Percentiles rank a stretch among this genome's conserved stretches.
Evolutionary conservation across 352 stramenopile genomes (phyloP).

Genomic region (Pythium oligandrum): DNA sequence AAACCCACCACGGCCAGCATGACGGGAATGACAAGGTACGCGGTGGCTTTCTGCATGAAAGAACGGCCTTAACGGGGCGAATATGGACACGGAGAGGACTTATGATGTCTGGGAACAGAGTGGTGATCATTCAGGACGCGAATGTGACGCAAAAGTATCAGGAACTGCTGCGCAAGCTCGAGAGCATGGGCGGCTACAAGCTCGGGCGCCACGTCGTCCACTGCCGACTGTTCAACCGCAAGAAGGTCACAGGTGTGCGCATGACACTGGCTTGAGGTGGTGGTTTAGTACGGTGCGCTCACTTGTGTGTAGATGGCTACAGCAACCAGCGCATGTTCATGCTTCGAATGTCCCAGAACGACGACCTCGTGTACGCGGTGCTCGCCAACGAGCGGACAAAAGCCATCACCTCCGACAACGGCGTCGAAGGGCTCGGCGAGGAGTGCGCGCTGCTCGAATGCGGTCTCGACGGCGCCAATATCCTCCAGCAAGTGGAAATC

Average conservation of each 20-base stretch:
- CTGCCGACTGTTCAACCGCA: slow-evolving; percentile 84
- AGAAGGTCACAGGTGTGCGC: slow-evolving; percentile 55
- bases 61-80: background rate
- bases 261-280: background rate
- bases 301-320: slow-evolving; percentile 47
- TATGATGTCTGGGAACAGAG: slow-evolving; percentile 25
- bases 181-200: slow-evolving; percentile 76
- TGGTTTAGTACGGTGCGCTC: no score
- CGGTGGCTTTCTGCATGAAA: background rate
- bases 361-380: slow-evolving; percentile 81
- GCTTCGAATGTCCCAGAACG: slow-evolving; percentile 85
- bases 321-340: slow-evolving; percentile 89
- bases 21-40: slow-evolving; percentile 73
- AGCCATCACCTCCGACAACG: slow-evolving; percentile 58
- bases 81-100: background rate
- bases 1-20: slow-evolving; percentile 21
- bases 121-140: slow-evolving; percentile 75
- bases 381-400: slow-evolving; percentile 77
- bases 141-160: slow-evolving; percentile 87
- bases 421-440: slow-evolving; percentile 62
- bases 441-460: slow-evolving; percentile 82
- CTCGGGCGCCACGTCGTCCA: slow-evolving; percentile 78
- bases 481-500: slow-evolving; percentile 86
- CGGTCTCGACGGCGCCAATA: slow-evolving; percentile 77
- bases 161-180: slow-evolving; percentile 80